These are phyloP conservation scores for Aspergillus ochraceoroseus DNA, from an alignment of 2,329 filamentous ascomycete species.

Conservation along the genomic window DNA sequence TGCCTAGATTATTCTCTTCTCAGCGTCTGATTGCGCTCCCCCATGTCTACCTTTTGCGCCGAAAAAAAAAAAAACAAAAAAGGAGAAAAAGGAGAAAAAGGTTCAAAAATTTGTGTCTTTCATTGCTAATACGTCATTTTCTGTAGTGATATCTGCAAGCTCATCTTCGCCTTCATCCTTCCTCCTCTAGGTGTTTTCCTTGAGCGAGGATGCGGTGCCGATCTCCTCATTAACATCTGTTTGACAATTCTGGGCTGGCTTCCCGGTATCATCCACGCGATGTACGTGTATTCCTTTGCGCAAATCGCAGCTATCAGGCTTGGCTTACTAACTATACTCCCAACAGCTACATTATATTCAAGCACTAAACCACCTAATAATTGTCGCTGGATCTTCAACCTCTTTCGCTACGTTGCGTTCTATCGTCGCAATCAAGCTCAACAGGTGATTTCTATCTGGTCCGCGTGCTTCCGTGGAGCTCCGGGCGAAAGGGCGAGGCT, in stretches of 20 bases:
- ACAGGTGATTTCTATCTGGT: conserved; percentile 14
- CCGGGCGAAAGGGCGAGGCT: conserved; percentile 26
- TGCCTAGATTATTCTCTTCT: not conserved
- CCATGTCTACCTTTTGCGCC: not conserved
- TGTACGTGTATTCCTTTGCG: conserved; percentile 55
- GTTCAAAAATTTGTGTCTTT: no score
- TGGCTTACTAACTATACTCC: conserved; percentile 18
- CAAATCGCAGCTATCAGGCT: not conserved
- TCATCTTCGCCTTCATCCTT: conserved; percentile 82
- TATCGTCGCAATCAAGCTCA: conserved; percentile 8
- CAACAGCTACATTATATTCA: conserved; percentile 76
- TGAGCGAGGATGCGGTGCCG: conserved; percentile 80
- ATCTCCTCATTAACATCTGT: conserved; percentile 88
- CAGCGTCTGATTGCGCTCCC: not conserved
- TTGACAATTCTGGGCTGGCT: conserved; percentile 73
- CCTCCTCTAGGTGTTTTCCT: conserved; percentile 91
- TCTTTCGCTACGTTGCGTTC: conserved; percentile 8
- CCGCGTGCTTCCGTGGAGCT: conserved; percentile 28
- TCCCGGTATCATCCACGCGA: conserved; percentile 83
- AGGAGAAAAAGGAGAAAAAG: no score
- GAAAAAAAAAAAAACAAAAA: no score
- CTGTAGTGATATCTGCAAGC: conserved; percentile 68
- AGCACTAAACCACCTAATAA: conserved; percentile 58
- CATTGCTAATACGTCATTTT: conserved; percentile 11
- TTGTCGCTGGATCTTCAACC: conserved; percentile 5